Evolutionary conservation across 169 alveolate genomes (phyloP), one percentile per base, ranked within the genome.

Genomic region (Plasmodium inui): DNA sequence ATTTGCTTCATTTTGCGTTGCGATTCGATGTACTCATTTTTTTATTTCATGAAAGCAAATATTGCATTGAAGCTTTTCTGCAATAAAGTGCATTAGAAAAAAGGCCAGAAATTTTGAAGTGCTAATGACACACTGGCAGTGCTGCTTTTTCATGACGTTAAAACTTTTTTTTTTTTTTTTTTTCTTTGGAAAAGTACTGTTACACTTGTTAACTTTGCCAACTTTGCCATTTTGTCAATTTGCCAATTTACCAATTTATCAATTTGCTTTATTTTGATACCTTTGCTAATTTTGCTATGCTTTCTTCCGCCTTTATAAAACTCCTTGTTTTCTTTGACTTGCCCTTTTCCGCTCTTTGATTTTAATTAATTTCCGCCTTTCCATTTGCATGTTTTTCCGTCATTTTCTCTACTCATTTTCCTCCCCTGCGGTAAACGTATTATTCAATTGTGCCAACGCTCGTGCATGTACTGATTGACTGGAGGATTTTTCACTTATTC

Each of bases 61-160:
- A 26, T 86, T 86, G 34, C 74, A 73, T 26, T 73, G 81, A 86
- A 74, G 41, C 41, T 9, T 86, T 50, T 74, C 50, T 74, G 86
- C 84, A 86, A 50, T 17, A 32, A 67, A 50, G 93, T 86, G 93
- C 93, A 86, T 53, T 7, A 46, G 50, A 67, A 83, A 79, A 37
- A 84, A 84, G 50, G 44, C 83, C 57, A 28, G 80, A 86, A 86
- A 86, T 19, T 76, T 61, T 74, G 61, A 86, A 72, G 70, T 44
- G 79, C 92, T 28, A 26, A 26, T 67, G 76, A 84, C 73, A 57
- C 34, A 83, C 46, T 37, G 9, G 73, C 28, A 39, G 46, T 61
- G 73, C 41, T 19, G 44, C 7, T 57, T 34, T 50, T 22, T 67
- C 28, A 44, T 83, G 44, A 12, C 44, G 32, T 39, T n/a, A 22